Evolutionary conservation across 2,329 filamentous ascomycete species (phyloP).

Genomic region (Fusarium sp.): DNA sequence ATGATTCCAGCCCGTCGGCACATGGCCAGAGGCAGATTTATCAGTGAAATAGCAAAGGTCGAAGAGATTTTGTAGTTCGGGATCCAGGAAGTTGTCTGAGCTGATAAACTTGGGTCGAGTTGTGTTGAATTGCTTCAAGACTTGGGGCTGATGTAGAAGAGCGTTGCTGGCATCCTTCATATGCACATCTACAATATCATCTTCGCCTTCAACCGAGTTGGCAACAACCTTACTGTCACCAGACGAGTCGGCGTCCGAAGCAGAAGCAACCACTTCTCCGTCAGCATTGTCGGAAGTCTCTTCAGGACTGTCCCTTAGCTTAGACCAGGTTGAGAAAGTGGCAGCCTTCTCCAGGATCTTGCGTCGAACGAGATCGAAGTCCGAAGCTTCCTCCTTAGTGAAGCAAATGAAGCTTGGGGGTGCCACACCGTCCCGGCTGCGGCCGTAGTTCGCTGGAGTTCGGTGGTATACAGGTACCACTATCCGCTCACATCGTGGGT

Average conservation of each 20-base stretch:
- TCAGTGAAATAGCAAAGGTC: slow-evolving; percentile 76
- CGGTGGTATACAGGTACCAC: slow-evolving; percentile 80
- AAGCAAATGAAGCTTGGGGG: slow-evolving; percentile 81
- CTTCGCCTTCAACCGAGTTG: slow-evolving; percentile 86
- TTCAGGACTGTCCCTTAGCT: slow-evolving; percentile 67
- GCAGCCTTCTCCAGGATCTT: slow-evolving; percentile 84
- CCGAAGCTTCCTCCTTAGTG: slow-evolving; percentile 76
- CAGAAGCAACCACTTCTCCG: slow-evolving; percentile 76
- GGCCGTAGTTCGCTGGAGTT: slow-evolving; percentile 52
- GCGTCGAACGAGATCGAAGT: slow-evolving; percentile 78
- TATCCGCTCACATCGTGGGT: slow-evolving; percentile 73
- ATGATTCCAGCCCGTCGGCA: slow-evolving; percentile 78
- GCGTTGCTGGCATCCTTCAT: slow-evolving; percentile 74
- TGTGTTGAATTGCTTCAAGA: slow-evolving; percentile 63
- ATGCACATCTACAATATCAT: slow-evolving; percentile 90
- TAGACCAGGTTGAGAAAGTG: slow-evolving; percentile 79
- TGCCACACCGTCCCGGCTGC: slow-evolving; percentile 51
- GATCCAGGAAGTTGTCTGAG: slow-evolving; percentile 69
- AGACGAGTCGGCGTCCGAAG: slow-evolving; percentile 74
- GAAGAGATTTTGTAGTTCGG: slow-evolving; percentile 79
- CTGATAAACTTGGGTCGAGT: slow-evolving; percentile 67
- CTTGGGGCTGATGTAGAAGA: slow-evolving; percentile 40
- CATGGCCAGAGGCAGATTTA: slow-evolving; percentile 61
- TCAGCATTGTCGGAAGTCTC: slow-evolving; percentile 68
- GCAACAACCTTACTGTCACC: slow-evolving; percentile 79